A percentile compares a stretch with the other conserved stretches of the same genome.
Evolutionary conservation across 768 basidiomycete genomes (phyloP).

Genomic region (Tylopilus subfusipes): DNA sequence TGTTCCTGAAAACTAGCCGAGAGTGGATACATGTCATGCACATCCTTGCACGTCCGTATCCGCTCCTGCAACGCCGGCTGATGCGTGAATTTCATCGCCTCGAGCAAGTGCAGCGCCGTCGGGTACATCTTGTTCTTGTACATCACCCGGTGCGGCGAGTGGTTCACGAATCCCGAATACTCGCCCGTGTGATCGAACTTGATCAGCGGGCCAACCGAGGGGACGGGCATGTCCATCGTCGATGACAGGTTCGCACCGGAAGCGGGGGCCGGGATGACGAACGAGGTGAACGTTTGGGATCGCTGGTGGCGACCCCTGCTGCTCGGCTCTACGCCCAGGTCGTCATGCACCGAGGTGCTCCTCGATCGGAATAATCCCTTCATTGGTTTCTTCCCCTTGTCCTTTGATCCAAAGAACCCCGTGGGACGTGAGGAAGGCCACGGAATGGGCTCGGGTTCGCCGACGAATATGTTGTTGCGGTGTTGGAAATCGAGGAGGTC

Average conservation of each 20-base stretch:
- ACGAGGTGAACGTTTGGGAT: conserved; percentile 17
- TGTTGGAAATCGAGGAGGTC: conserved; percentile 12
- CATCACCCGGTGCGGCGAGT: conserved; percentile 60
- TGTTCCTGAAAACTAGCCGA: conserved; percentile 33
- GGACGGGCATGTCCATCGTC: conserved; percentile 12
- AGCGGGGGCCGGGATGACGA: conserved; percentile 22
- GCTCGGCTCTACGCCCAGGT: conserved; percentile 10
- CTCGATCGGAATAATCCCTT: conserved; percentile 48
- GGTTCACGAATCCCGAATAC: conserved; percentile 55
- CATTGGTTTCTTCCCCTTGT: conserved; percentile 35
- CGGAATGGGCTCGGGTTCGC: conserved; percentile 13
- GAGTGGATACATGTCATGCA: conserved; percentile 38
- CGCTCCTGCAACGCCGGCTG: conserved; percentile 52
- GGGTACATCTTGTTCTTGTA: conserved; percentile 57
- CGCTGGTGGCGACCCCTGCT: conserved; percentile 17
- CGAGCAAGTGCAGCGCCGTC: conserved; percentile 70
- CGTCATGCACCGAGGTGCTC: conserved; percentile 25
- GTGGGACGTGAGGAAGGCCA: conserved; percentile 20
- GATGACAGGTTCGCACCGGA: neutral
- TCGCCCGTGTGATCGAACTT: conserved; percentile 42
- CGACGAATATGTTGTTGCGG: neutral
- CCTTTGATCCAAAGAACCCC: conserved; percentile 24
- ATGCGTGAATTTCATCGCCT: conserved; percentile 66
- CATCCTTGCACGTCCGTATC: conserved; percentile 45
- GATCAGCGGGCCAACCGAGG: conserved; percentile 24